Percentiles rank a stretch among this genome's conserved stretches.
phyloP scores from a whole-genome alignment of 2,329 filamentous ascomycete genomes.

The Chaetomium sp. region DNA sequence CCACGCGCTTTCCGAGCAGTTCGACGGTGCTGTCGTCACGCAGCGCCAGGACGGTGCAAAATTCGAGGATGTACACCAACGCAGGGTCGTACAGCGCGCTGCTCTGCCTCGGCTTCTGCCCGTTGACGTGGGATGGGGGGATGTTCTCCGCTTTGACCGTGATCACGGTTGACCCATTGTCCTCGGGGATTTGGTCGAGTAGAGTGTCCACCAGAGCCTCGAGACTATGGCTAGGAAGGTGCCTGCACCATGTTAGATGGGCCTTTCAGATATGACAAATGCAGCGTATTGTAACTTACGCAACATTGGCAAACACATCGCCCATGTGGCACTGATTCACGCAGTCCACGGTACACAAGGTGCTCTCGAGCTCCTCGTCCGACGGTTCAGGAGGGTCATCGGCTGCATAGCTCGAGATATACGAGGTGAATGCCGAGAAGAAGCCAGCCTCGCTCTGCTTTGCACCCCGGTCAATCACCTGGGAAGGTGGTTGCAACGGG shows the following conservation, averaged over 20 bases:
- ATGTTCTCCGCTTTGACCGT: constrained; percentile 85
- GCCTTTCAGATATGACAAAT: no score
- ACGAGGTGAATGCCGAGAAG: constrained; percentile 92
- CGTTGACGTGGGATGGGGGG: constrained; percentile 60
- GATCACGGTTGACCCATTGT: constrained; percentile 75
- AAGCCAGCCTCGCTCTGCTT: constrained; percentile 79
- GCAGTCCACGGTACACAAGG: constrained; percentile 90
- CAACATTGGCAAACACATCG: constrained; percentile 79
- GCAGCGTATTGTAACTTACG: constrained; percentile 54
- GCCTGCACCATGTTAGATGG: constrained; percentile 37
- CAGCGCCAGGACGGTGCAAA: constrained; percentile 80
- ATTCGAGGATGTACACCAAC: constrained; percentile 86
- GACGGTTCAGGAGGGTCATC: constrained; percentile 97
- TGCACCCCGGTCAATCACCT: constrained; percentile 85
- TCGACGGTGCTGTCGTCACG: constrained; percentile 73
- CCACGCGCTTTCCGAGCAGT: constrained; percentile 74
- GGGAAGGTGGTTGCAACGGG: constrained; percentile 85
- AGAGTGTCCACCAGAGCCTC: constrained; percentile 67
- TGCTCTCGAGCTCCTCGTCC: constrained; percentile 95
- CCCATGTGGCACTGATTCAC: constrained; percentile 86
- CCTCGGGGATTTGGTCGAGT: constrained; percentile 83
- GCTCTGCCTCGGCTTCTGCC: constrained; percentile 55
- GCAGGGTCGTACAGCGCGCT: constrained; percentile 78
- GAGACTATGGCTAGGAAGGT: constrained; percentile 44
- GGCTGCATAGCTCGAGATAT: constrained; percentile 97